phyloP scores from a whole-genome alignment of 768 basidiomycete species.

The Tulasnella calospora region DNA sequence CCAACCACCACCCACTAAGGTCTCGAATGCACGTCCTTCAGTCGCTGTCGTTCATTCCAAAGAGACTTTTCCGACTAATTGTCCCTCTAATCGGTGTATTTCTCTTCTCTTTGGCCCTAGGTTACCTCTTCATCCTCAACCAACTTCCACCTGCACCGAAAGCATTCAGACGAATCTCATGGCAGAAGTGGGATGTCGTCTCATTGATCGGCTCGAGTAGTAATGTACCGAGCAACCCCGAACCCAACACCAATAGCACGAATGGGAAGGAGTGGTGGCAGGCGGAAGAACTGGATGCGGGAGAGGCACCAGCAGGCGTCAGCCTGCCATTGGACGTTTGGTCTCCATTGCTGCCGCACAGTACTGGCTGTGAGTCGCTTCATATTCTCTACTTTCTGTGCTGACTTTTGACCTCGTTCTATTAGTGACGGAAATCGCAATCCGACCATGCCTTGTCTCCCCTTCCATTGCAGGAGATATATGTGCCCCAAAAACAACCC shows the following conservation, averaged over 20 bases:
- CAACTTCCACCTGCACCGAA: constrained; percentile 12
- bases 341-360: constrained; percentile 69
- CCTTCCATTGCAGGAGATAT: constrained; percentile 50
- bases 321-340: constrained; percentile 69
- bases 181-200: constrained; percentile 83
- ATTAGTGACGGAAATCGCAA: constrained; percentile 76
- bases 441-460: constrained; percentile 59
- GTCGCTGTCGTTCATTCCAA: constrained; percentile 15
- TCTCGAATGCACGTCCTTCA: constrained; percentile 15
- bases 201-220: constrained; percentile 31
- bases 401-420: background rate
- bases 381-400: background rate
- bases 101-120: background rate
- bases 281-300: constrained; percentile 34
- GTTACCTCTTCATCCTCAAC: constrained; percentile 22
- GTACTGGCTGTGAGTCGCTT: constrained; percentile 60
- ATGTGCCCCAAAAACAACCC: constrained; percentile 64
- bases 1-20: background rate
- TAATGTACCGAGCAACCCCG: constrained; percentile 8
- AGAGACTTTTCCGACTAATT: constrained; percentile 10
- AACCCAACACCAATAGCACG: constrained; percentile 9
- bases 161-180: constrained; percentile 65
- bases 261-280: constrained; percentile 60
- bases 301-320: constrained; percentile 53
- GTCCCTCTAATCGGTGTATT: background rate